Evolutionary conservation across 352 stramenopile genomes (phyloP).

Genomic region (Phytophthora quininea): DNA sequence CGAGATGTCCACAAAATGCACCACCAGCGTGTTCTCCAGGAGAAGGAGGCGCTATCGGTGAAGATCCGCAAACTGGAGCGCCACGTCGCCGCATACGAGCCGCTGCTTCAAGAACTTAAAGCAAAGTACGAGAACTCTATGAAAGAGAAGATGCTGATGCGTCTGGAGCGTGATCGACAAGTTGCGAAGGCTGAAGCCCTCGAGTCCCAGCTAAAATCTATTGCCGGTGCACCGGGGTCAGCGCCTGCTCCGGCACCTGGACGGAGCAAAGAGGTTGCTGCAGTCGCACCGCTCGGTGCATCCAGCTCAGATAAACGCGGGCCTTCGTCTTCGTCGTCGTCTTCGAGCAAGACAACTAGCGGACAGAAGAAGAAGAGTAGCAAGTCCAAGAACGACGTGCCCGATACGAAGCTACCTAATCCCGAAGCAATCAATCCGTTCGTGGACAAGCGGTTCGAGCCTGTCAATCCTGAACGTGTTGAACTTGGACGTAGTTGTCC

Average conservation of each 20-base stretch:
- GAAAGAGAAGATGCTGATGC: conserved; percentile 98
- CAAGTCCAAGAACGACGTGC: conserved; percentile 44
- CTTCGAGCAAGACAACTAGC: conserved; percentile 18
- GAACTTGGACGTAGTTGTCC: conserved; percentile 89
- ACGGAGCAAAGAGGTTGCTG: conserved; percentile 35
- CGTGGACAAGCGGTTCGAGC: conserved; percentile 74
- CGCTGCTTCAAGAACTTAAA: conserved; percentile 92
- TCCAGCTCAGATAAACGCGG: conserved; percentile 12
- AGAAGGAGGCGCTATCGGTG: conserved; percentile 92
- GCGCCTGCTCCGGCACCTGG: conserved; percentile 10
- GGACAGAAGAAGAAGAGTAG: conserved; percentile 52
- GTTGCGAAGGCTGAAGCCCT: conserved; percentile 89
- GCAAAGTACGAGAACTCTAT: conserved; percentile 94
- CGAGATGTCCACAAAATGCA: conserved; percentile 96
- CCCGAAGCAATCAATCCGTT: conserved; percentile 75
- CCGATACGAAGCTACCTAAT: conserved; percentile 59
- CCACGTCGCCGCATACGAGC: conserved; percentile 93
- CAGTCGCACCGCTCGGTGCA: conserved; percentile 31
- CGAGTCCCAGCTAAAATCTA: conserved; percentile 80
- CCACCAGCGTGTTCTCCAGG: conserved; percentile 94
- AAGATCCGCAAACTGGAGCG: conserved; percentile 94
- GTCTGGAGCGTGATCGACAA: conserved; percentile 92
- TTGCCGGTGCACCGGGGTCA: conserved; percentile 17
- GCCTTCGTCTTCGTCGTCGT: conserved; percentile 13
- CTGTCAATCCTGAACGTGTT: conserved; percentile 72